Conservation (phyloP, 768 basidiomycete species). For the Dendrothele bispora region DNA sequence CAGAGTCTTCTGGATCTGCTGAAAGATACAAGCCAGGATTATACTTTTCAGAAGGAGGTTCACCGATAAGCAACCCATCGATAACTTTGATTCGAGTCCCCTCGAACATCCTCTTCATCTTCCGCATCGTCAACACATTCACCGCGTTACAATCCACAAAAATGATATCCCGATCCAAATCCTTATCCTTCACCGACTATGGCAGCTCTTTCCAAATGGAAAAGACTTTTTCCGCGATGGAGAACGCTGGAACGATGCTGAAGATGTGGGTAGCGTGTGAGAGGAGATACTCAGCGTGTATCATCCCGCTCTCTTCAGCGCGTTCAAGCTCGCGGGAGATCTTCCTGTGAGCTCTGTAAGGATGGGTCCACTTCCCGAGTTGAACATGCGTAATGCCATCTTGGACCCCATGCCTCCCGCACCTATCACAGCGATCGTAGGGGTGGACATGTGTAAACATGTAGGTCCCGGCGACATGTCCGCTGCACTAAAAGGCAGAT, state of each 20-base stretch:
- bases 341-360: conserved; percentile 41
- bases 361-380: conserved; percentile 10
- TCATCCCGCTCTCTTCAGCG: conserved; percentile 41
- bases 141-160: conserved; percentile 51
- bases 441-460: too few species aligned
- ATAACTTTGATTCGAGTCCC: conserved; percentile 37
- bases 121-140: conserved; percentile 38
- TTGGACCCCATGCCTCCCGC: conserved; percentile 16
- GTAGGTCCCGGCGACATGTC: too few species aligned
- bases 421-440: conserved; percentile 12
- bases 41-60: conserved; percentile 35
- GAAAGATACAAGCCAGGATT: conserved; percentile 49
- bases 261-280: conserved; percentile 36
- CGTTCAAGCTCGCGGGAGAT: conserved; percentile 37
- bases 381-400: conserved; percentile 9
- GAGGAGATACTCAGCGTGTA: conserved; percentile 36
- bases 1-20: conserved; percentile 26
- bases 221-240: conserved; percentile 31
- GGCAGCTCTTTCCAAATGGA: conserved; percentile 11
- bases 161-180: conserved; percentile 14
- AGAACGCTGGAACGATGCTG: conserved; percentile 43
- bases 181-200: not conserved
- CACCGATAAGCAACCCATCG: conserved; percentile 47
- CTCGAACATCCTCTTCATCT: conserved; percentile 37
- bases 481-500: too few species aligned